These are phyloP conservation scores for Thuidium tamariscinum DNA, from an alignment of 225 moss, liverwort and hornwort genomes.

Conservation along the genomic window DNA sequence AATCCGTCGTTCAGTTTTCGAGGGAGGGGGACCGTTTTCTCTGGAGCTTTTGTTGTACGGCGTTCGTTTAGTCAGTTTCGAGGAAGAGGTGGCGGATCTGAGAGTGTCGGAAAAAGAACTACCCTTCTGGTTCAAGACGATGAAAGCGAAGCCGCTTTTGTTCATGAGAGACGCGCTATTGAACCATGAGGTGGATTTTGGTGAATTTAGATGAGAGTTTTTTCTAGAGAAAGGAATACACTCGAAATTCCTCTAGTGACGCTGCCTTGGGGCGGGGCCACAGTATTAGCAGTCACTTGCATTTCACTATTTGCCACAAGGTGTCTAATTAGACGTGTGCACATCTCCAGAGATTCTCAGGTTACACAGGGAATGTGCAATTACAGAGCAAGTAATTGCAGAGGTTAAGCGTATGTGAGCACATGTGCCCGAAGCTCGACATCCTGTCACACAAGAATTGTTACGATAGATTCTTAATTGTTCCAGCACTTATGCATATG, in stretches of 20 bases:
- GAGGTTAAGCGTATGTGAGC: neutral
- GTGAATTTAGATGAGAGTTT: neutral
- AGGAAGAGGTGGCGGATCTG: neutral
- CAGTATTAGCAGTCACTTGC: neutral
- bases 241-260: neutral
- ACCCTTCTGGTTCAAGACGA: neutral
- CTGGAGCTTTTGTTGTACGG: neutral
- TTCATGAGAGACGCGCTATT: neutral
- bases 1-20: constrained; percentile 10
- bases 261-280: neutral
- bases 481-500: neutral
- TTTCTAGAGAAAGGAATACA: neutral
- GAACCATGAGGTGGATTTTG: neutral
- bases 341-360: neutral
- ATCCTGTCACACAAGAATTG: neutral
- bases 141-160: neutral
- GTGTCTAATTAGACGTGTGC: neutral
- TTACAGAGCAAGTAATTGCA: neutral
- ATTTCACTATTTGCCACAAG: neutral
- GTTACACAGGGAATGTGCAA: neutral
- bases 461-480: neutral
- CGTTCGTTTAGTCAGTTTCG: neutral
- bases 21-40: neutral
- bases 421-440: neutral
- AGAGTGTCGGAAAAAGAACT: neutral